These are phyloP conservation scores for Puccinia coronata DNA, from an alignment of 1,284 basidiomycete species.

Conservation along the genomic window DNA sequence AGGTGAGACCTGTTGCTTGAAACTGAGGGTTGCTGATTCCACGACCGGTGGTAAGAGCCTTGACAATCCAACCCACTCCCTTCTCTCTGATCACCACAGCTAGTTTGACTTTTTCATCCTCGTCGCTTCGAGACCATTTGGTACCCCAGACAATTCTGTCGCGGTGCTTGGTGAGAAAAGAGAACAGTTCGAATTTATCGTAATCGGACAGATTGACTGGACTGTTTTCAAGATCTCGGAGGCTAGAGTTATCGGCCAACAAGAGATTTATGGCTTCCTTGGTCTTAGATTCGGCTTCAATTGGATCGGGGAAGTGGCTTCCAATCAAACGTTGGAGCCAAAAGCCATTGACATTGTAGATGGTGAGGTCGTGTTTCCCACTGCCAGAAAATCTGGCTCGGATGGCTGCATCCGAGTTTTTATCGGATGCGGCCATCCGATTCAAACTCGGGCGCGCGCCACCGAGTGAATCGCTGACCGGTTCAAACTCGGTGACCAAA, in stretches of 20 bases:
- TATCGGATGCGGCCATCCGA: no score
- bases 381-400: no score
- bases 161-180: slow-evolving; percentile 88
- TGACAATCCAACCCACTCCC: slow-evolving; percentile 91
- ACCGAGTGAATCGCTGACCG: no score
- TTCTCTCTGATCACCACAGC: slow-evolving; percentile 99
- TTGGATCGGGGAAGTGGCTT: slow-evolving; percentile 86
- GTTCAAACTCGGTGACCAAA: no score
- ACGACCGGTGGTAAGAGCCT: slow-evolving; percentile 66
- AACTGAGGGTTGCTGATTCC: slow-evolving; percentile 51
- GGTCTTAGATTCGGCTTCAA: slow-evolving; percentile 90
- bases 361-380: slow-evolving; percentile 66
- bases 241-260: slow-evolving; percentile 75
- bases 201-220: slow-evolving; percentile 98
- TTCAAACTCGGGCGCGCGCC: no score
- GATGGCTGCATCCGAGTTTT: no score
- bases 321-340: slow-evolving; percentile 96
- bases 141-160: slow-evolving; percentile 98
- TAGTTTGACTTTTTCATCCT: slow-evolving; percentile 86
- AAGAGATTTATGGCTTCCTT: slow-evolving; percentile 81
- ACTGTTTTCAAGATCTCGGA: slow-evolving; percentile 93
- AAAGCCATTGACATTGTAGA: slow-evolving; percentile 91
- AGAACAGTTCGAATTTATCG: slow-evolving; percentile 80
- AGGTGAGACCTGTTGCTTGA: slow-evolving; percentile 25
- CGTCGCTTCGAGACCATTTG: slow-evolving; percentile 84